A percentile compares a stretch with the other conserved stretches of the same genome.
phyloP scores from a whole-genome alignment of 352 stramenopile species.

The Phytophthora lateralis region DNA sequence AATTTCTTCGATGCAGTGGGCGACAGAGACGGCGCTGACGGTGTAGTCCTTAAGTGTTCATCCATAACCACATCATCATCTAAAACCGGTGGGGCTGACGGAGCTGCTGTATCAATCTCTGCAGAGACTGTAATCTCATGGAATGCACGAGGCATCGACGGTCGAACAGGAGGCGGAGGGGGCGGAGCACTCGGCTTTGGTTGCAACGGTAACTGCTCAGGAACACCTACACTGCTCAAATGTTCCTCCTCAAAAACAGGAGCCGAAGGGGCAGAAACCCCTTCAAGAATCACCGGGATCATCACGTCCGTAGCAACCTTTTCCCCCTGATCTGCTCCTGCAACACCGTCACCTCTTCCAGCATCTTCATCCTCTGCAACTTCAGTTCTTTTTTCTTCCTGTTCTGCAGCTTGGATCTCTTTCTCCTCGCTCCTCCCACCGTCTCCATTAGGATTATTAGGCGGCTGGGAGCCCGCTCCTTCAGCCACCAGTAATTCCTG shows the following conservation, averaged over 20 bases:
- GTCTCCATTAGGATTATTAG: conserved; percentile 22
- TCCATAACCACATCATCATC: conserved; percentile 21
- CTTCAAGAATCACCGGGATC: neutral
- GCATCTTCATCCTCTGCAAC: no score
- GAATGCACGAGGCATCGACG: conserved; percentile 33
- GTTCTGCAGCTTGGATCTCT: neutral
- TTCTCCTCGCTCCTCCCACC: neutral
- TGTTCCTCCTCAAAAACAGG: conserved; percentile 26
- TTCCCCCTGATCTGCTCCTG: neutral
- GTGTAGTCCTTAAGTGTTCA: conserved; percentile 21
- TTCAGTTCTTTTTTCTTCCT: neutral
- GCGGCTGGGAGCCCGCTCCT: conserved; percentile 25
- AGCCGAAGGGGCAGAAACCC: conserved; percentile 30
- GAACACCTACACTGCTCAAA: neutral
- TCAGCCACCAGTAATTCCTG: conserved; percentile 31
- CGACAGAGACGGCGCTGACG: conserved; percentile 50
- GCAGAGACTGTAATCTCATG: conserved; percentile 30
- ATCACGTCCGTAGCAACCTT: neutral
- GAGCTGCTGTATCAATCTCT: conserved; percentile 4
- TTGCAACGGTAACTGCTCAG: conserved; percentile 11
- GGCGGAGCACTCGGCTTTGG: conserved; percentile 24
- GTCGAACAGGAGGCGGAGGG: conserved; percentile 10
- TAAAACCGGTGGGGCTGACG: conserved; percentile 39
- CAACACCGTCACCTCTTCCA: neutral
- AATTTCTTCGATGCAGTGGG: conserved; percentile 53